Evolutionary conservation across 2,329 filamentous ascomycete species (phyloP), one percentile per base, ranked within the genome.

Genomic region (Neophaeococcomyces mojaviensis): DNA sequence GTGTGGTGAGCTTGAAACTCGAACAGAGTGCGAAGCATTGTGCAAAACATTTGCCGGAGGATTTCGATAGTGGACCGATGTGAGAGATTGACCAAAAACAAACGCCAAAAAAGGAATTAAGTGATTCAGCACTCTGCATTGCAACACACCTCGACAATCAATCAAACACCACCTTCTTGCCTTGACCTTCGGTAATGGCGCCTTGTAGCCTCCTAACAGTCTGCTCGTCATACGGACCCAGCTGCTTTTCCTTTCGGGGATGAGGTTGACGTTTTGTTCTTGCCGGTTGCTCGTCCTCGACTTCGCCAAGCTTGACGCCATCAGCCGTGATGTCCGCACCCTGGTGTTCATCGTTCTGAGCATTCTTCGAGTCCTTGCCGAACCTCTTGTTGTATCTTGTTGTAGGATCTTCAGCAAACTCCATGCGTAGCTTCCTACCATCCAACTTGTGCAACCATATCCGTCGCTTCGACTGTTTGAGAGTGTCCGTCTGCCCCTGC

Each of bases 301-400:
- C 60, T 28, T 28, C 52, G 58, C 61, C 36, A 52, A 52, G 44
- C 41, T 53, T 48, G 16, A 49, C 44, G 40, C 46, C 49, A n/a
- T 42, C 43, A 31, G 38, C 39, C 5, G 49, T 39, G 20, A 39
- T 41, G n/a, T 46, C 53, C 20, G 36, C 44, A 28, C 52, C 34
- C 13, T 30, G 48, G 19, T 58, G 48, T 15, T 45, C 52, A n/a
- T 38, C 40, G 40, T 40, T 57, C 55, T 51, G 57, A 7, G 28
- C 34, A 13, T 16, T 12, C 50, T 67, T 69, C 16, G 74, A 76
- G 33, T 82, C 82, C 64, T 89, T 90, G 53, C 87, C 85, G 61
- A 85, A 97, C 1, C 92, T 80, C 74, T 97, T 98, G 72, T 90
- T 90, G 67, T 98, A 98, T 48, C 92, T 74, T 28, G 80, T 79